These are phyloP conservation scores for Talaromyces trachyspermus DNA, from an alignment of 495 filamentous ascomycete genomes.

Conservation along the genomic window DNA sequence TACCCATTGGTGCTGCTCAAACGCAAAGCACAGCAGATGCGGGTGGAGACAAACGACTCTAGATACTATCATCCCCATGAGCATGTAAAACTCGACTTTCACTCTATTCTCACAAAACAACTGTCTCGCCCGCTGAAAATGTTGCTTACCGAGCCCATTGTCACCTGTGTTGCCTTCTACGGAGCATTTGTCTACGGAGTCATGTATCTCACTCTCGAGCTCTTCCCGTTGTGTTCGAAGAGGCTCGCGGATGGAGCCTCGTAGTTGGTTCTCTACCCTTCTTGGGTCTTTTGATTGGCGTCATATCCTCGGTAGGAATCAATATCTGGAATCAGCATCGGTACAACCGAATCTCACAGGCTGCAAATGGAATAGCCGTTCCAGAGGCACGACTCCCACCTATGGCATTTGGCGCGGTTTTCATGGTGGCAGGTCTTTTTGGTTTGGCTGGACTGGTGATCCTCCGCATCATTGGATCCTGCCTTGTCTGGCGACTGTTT, in stretches of 20 bases:
- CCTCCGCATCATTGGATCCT: slow-evolving; percentile 19
- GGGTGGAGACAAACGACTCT: slow-evolving; percentile 24
- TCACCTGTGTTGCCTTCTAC: slow-evolving; percentile 29
- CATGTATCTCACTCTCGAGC: slow-evolving; percentile 25
- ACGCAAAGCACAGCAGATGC: slow-evolving; percentile 23
- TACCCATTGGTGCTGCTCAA: slow-evolving; percentile 25
- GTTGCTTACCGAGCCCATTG: slow-evolving; percentile 35
- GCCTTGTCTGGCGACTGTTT: slow-evolving; percentile 12
- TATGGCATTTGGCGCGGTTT: slow-evolving; percentile 42
- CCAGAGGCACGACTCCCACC: slow-evolving; percentile 31
- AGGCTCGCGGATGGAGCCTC: slow-evolving; percentile 17
- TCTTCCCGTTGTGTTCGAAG: slow-evolving; percentile 28
- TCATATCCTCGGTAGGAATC: slow-evolving; percentile 18
- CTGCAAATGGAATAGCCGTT: slow-evolving; percentile 17
- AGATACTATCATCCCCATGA: slow-evolving; percentile 35
- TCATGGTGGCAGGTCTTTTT: slow-evolving; percentile 39
- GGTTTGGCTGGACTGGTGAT: slow-evolving; percentile 34
- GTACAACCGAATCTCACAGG: slow-evolving; percentile 17
- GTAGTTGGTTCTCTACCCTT: slow-evolving; percentile 22
- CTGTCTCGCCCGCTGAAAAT: slow-evolving; percentile 30
- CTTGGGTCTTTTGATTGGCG: slow-evolving; percentile 22
- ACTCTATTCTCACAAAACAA: slow-evolving; percentile 25
- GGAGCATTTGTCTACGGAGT: slow-evolving; percentile 29
- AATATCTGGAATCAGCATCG: slow-evolving; percentile 20
- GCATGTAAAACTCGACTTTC: slow-evolving; percentile 26